Evolutionary conservation across 78 protist species (phyloP).

Genomic region (Diacronema lutheri): DNA sequence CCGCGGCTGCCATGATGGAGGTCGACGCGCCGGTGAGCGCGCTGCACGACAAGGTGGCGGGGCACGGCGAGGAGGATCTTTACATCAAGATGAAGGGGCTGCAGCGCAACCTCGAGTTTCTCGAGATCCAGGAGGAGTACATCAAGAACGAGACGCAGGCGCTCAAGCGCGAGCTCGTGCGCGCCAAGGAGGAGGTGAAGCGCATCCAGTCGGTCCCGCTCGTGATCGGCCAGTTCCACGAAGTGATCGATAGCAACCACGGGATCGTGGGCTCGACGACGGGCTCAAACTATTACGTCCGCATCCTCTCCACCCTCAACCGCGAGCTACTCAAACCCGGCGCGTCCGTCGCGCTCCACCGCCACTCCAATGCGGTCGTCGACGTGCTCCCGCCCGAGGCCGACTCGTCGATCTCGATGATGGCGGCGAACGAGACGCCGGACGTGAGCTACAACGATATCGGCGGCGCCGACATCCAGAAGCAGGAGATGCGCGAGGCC

Average conservation of each 20-base stretch:
- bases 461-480: constrained; percentile 98
- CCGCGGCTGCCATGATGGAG: no score
- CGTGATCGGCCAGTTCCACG: constrained; percentile 97
- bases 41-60: background rate
- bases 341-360: constrained; percentile 94
- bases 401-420: constrained; percentile 89
- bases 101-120: constrained; percentile 30
- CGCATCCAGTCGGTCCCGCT: constrained; percentile 98
- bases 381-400: constrained; percentile 98
- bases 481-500: constrained; percentile 99
- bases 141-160: constrained; percentile 89
- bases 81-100: constrained; percentile 9
- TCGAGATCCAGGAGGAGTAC: constrained; percentile 66
- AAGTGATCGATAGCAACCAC: constrained; percentile 91
- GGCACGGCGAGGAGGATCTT: background rate
- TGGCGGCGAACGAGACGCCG: constrained; percentile 76
- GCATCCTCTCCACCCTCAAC: constrained; percentile 95
- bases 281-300: constrained; percentile 90
- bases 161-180: constrained; percentile 88
- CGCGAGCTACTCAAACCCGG: constrained; percentile 98
- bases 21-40: no score
- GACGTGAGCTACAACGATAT: constrained; percentile 86
- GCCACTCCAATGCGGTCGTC: constrained; percentile 92
- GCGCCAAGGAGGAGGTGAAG: constrained; percentile 98
- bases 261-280: constrained; percentile 93